Conservation (phyloP, 768 basidiomycete genomes). For the Candolleomyces efflorescens region DNA sequence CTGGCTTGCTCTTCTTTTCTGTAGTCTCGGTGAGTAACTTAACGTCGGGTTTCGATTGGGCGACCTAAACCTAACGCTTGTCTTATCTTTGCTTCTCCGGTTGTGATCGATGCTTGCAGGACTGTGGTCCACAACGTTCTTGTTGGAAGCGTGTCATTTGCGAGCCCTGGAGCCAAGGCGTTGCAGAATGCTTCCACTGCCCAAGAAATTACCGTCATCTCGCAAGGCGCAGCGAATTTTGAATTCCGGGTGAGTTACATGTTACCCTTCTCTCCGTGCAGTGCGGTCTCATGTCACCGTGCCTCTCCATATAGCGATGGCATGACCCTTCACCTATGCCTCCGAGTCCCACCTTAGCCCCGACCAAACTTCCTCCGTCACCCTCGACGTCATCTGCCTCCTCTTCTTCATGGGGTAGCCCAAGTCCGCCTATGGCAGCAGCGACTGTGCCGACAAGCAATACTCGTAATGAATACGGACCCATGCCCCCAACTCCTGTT, state of each 20-base stretch:
- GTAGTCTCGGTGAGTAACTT: constrained; percentile 23
- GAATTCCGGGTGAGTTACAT: constrained; percentile 44
- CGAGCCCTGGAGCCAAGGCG: constrained; percentile 68
- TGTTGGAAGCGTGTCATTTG: constrained; percentile 77
- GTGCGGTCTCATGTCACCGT: neutral
- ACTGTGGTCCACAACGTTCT: constrained; percentile 72
- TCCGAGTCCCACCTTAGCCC: constrained; percentile 37
- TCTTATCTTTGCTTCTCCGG: no score
- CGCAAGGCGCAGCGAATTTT: constrained; percentile 51
- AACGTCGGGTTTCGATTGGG: neutral
- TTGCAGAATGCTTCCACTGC: constrained; percentile 81
- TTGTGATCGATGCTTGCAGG: constrained; percentile 22
- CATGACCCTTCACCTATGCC: constrained; percentile 64
- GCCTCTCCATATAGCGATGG: constrained; percentile 47
- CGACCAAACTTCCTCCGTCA: constrained; percentile 21
- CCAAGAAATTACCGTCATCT: constrained; percentile 74
- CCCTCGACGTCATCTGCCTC: constrained; percentile 20
- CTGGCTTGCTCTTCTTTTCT: neutral
- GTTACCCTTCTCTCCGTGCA: neutral
- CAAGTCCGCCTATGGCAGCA: constrained; percentile 13
- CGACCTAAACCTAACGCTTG: no score
- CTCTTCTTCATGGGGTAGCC: constrained; percentile 14
- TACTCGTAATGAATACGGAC: neutral
- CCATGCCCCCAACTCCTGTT: neutral
- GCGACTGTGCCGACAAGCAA: neutral